Conservation (phyloP, 176 grass and related monocot species). For the Lolium perenne region DNA sequence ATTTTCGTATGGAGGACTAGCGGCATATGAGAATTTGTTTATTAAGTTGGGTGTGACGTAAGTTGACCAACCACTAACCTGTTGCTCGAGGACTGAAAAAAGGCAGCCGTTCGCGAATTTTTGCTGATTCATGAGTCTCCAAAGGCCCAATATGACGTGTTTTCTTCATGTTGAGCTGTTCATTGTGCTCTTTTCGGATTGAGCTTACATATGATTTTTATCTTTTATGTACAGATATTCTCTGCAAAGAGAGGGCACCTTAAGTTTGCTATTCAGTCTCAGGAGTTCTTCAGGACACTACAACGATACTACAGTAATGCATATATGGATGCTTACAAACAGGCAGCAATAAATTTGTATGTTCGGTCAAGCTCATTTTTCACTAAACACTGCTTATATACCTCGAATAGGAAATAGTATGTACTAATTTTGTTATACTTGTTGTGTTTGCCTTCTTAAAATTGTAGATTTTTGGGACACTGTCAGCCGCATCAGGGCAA, state of each 20-base stretch:
- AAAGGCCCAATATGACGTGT: constrained; percentile 6
- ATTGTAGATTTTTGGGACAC: constrained; percentile 92
- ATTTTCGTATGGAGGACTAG: constrained; percentile 4
- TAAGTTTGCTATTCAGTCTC: constrained; percentile 83
- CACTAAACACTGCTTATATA: constrained; percentile 10
- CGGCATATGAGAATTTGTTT: background rate
- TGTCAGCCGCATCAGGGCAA: constrained; percentile 70
- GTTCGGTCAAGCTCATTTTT: constrained; percentile 44
- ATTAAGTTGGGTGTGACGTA: constrained; percentile 7
- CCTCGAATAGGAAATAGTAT: constrained; percentile 35
- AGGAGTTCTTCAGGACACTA: constrained; percentile 92
- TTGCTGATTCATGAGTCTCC: constrained; percentile 30
- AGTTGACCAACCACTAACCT: background rate
- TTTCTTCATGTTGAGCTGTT: constrained; percentile 43
- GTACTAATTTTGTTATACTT: constrained; percentile 32
- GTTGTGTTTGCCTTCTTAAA: constrained; percentile 35
- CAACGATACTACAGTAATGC: constrained; percentile 97
- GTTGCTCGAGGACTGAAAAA: background rate
- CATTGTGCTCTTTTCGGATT: constrained; percentile 22
- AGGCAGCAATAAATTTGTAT: constrained; percentile 99
- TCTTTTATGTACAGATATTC: constrained; percentile 78
- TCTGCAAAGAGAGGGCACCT: constrained; percentile 88
- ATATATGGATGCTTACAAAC: constrained; percentile 96
- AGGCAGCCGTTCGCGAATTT: background rate
- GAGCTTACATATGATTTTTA: constrained; percentile 39